Base-by-base conservation (phyloP, 2,329 filamentous ascomycete genomes). In the Furcasterigmium furcatum region DNA sequence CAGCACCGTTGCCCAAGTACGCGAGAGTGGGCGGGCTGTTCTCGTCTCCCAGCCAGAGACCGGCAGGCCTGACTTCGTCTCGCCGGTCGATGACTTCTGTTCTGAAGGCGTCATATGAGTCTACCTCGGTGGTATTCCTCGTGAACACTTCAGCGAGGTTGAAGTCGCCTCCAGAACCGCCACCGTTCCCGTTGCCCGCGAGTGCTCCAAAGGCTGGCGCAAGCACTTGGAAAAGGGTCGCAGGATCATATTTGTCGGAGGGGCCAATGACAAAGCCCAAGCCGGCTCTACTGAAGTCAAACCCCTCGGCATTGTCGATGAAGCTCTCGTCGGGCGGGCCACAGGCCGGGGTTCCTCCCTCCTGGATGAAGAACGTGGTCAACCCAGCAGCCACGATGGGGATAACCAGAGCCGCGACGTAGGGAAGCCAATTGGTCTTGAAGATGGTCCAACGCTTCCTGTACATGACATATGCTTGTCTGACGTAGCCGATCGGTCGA, bases 311-410 rank as follows among this genome's bases (percentile, higher is more conserved):
- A 5, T 57, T 54, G 8, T 58, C 58, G 29, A 69, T 71, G 1
- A 74, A 74, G 0, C 76, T 57, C 39, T 73, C 68, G 2, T 74
- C 70, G 1, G 62, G 60, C 1, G 79, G 76, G 13, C 72, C 68
- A 57, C 84, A 88, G 3, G 68, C 71, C 1, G 63, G 69, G 1
- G 72, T 71, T 4, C 62, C 55, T 54, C 82, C 82, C 38, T 70
- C 66, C 38, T 77, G 74, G 8, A 96, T 69, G 56, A 92, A 92
- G 3, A 95, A 72, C 4, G 85, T 88, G 0, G 91, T 88, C 13
- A 96, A 68, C 1, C 85, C 89, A 16, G 89, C 87, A 1, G 89
- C 87, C 46, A 90, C 72, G 43, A 96, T 79, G 0, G 91, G 91
- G 12, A 96, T 80, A 1, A 90, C 53, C 29, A 95, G 74, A 1